A percentile compares a stretch with the other conserved stretches of the same genome.
Conservation (phyloP, 1,284 basidiomycete genomes). For the Sanghuangporus weigelae region DNA sequence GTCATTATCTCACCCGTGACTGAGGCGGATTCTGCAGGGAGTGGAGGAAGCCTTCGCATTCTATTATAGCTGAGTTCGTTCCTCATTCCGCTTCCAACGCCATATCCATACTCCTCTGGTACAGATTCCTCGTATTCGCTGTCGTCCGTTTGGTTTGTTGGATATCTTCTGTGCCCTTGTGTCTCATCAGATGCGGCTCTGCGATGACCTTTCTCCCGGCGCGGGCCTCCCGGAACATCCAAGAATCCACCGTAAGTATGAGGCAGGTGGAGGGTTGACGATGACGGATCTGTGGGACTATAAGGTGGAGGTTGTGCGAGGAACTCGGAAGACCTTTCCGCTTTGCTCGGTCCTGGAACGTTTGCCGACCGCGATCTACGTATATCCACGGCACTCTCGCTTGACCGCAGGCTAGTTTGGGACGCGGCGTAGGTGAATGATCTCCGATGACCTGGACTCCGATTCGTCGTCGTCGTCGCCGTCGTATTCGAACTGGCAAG, state of each 20-base stretch:
- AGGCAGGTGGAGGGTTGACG: neutral
- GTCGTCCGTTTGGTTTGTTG: neutral
- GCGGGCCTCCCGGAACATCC: neutral
- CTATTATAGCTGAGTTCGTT: neutral
- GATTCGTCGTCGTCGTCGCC: neutral
- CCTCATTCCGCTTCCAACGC: constrained; percentile 4
- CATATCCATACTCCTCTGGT: constrained; percentile 11
- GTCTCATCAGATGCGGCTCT: constrained; percentile 4
- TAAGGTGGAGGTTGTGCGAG: constrained; percentile 15
- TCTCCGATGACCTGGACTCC: neutral
- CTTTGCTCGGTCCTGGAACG: neutral
- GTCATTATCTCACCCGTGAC: neutral
- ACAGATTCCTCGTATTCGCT: neutral
- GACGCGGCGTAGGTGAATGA: constrained; percentile 2
- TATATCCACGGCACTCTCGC: neutral
- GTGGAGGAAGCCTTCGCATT: neutral
- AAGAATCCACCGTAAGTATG: neutral
- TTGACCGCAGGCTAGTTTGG: neutral
- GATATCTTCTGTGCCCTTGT: neutral
- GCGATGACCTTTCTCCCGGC: constrained; percentile 3
- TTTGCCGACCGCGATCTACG: constrained; percentile 11
- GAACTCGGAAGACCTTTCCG: constrained; percentile 1
- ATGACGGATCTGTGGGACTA: neutral
- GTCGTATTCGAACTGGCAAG: neutral
- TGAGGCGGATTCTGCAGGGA: neutral